These are phyloP conservation scores for Pseudogymnoascus sp. DNA, from an alignment of 2,329 filamentous ascomycete species.

Conservation along the genomic window DNA sequence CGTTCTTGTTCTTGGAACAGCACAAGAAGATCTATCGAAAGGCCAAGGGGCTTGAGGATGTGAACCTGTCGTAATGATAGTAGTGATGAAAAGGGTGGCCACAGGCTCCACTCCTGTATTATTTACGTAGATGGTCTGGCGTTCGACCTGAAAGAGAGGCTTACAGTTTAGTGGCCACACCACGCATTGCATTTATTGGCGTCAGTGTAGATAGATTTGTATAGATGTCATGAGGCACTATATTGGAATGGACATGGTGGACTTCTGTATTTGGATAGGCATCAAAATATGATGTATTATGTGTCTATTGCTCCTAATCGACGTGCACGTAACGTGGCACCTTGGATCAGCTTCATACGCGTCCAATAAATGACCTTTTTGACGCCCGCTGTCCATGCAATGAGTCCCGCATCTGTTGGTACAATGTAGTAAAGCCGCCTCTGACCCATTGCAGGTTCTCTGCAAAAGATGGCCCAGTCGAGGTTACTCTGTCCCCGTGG, in stretches of 20 bases:
- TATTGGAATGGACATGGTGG: background rate
- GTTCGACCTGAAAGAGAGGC: background rate
- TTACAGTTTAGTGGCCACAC: constrained; percentile 4
- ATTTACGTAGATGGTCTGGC: background rate
- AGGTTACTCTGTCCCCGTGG: background rate
- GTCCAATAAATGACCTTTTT: constrained; percentile 1
- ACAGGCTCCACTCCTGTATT: background rate
- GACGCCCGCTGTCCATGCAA: constrained; percentile 1
- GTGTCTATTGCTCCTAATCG: background rate
- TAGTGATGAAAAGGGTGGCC: background rate
- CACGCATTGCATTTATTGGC: background rate
- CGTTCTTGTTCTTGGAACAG: constrained; percentile 78
- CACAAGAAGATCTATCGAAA: constrained; percentile 71
- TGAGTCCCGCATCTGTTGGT: background rate
- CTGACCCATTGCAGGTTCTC: background rate
- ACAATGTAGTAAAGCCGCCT: background rate
- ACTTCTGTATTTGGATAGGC: background rate
- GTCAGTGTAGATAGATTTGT: background rate
- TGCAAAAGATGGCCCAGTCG: background rate
- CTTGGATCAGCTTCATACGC: background rate
- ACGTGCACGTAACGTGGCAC: background rate
- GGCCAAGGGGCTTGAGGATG: constrained; percentile 28
- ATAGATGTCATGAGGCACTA: background rate
- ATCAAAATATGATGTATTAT: background rate
- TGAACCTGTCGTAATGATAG: background rate